Evolutionary conservation across 805 yeast genomes (phyloP), one percentile per base, ranked within the genome.

Genomic region (Nematodospora valgi): DNA sequence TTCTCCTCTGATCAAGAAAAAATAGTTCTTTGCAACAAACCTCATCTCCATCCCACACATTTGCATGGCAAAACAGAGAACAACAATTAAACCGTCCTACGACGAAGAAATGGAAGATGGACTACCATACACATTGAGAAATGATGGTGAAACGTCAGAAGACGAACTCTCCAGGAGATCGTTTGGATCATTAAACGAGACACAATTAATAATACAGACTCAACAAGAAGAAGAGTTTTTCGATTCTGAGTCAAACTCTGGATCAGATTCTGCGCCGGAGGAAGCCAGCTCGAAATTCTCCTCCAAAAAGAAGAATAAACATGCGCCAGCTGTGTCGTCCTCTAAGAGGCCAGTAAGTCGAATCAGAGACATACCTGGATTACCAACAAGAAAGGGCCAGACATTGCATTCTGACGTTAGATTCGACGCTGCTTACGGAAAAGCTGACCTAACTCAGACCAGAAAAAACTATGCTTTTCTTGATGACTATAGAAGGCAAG

Each of bases 371-470:
- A 80, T 89, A 9, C 91, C 85, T 2, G 93, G 91, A 0, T 53
- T 83, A 30, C 68, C 66, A 32, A 50, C 58, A 16, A 61, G 64
- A 16, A 66, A 57, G 45, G 54, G 60, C 37, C 48, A 57, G 33
- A 66, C 64, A 11, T 59, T 82, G 19, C 81, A 83, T 54, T 72
- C 76, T 32, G 98, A 93, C 62, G 82, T 94, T 22, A 71, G 98
- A 47, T 93, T 93, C 56, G 96, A 93, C 58, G 74, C 91, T 3
- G 88, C 96, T 0, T 78, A 78, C 44, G 98, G 98, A 38, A 82
- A 78, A 48, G 86, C 93, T 1, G 91, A 89, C 54, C 61, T 75
- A 39, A 63, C 68, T 21, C 68, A 71, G 39, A 74, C 85, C 12
- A 70, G 97, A 41, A 76, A 78, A 49, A 81, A 91, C 51, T 93